Conservation (phyloP, 371 early-diverging fungal genomes). For the Saksenaea vasiformis region DNA sequence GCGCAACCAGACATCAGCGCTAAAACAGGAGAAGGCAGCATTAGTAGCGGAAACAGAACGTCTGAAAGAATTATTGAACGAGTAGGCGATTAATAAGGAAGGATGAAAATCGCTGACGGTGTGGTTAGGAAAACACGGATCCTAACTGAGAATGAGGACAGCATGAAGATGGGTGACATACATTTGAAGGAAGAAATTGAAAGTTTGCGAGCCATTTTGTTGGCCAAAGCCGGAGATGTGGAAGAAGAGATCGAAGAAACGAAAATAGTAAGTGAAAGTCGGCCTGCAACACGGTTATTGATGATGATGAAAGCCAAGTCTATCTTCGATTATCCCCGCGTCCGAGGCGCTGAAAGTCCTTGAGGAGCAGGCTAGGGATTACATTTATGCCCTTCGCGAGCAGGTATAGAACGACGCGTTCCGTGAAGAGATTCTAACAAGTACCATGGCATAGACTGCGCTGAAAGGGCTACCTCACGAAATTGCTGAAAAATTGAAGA, state of each 20-base stretch:
- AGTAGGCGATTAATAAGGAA: constrained; percentile 20
- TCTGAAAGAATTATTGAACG: constrained; percentile 26
- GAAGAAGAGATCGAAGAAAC: constrained; percentile 13
- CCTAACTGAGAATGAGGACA: constrained; percentile 31
- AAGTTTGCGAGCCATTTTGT: constrained; percentile 42
- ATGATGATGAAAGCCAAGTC: constrained; percentile 1
- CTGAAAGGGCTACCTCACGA: constrained; percentile 33
- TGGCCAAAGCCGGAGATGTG: constrained; percentile 43
- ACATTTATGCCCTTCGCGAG: constrained; percentile 33
- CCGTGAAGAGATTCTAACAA: not conserved
- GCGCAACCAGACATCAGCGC: constrained; percentile 20
- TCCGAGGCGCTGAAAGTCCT: constrained; percentile 34
- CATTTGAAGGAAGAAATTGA: constrained; percentile 40
- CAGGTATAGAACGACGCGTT: constrained; percentile 10
- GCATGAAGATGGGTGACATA: constrained; percentile 29
- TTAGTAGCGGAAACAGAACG: constrained; percentile 30
- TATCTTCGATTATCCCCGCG: constrained; percentile 18
- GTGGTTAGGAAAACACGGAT: constrained; percentile 30
- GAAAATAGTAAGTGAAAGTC: constrained; percentile 4
- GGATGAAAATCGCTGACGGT: not conserved
- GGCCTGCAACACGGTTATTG: not conserved
- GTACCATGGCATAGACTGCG: constrained; percentile 13
- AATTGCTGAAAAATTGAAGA: constrained; percentile 38
- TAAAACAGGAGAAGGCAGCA: constrained; percentile 26
- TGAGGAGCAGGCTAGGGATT: constrained; percentile 38